Evolutionary conservation across 1,284 basidiomycete genomes (phyloP), one percentile per base, ranked within the genome.

Genomic region (Paramarasmius palmivorus): DNA sequence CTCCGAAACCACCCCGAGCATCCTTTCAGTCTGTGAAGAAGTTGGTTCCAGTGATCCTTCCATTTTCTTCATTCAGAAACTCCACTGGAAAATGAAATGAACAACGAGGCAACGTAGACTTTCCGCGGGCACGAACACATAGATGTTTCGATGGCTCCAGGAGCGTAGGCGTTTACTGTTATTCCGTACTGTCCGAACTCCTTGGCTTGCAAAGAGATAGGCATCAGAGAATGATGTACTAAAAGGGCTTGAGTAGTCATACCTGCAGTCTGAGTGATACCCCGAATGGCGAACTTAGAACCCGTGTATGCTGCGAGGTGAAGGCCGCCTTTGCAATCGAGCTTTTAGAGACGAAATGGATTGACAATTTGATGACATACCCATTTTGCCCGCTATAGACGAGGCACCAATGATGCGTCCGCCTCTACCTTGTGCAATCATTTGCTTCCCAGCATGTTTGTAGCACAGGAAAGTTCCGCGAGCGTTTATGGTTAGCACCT

Each of bases 331-430:
- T 19, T 37, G 22, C 6, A 19, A 20, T 32, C 29, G 12, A 12
- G 6, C 37, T 23, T 26, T 41, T 32, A 6, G 29, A 32, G 10
- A 19, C n/a, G n/a, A n/a, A n/a, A n/a, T n/a, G n/a, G n/a, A n/a
- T n/a, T n/a, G 3, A 36, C 14, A 2, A 39, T 32, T 37, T 9
- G 20, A 19, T 15, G 14, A 34, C 15, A 14, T 15, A 41, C 70
- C 66, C 64, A 59, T 60, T 55, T 71, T 70, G 5, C 69, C 69
- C 0, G 60, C 57, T 2, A 68, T 49, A 23, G 71, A 73, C 19
- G 67, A 67, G 7, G 70, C 68, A 29, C 72, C 73, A 37, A 77
- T 67, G 4, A 77, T 68, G 34, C 72, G 58, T 2, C 75, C 75
- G 12, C 73, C 71, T 4, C 60, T 38, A 17, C 61, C 65, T 52